Evolutionary conservation across 768 basidiomycete species (phyloP).

Genomic region (Crucibulum laeve): DNA sequence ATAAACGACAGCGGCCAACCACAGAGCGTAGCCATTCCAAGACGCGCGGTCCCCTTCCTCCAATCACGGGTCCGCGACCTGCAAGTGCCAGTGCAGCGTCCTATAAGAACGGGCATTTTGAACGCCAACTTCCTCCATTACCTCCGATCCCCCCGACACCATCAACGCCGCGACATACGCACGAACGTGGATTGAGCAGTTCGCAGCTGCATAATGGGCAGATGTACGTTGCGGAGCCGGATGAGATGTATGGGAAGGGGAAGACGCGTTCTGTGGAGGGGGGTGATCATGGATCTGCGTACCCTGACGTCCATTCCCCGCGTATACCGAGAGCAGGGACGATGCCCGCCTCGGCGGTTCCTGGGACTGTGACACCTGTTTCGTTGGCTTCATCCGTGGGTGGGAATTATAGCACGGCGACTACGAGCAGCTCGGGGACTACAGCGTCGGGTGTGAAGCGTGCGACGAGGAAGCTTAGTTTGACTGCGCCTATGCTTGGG

Average conservation of each 20-base stretch:
- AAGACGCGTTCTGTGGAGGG: constrained; percentile 7
- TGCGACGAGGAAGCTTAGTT: constrained; percentile 63
- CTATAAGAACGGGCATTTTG: neutral
- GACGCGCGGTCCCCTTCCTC: neutral
- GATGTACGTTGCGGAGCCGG: constrained; percentile 8
- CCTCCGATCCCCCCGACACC: constrained; percentile 5
- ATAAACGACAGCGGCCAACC: neutral
- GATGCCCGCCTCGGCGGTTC: too few relatives aligned
- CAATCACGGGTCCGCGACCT: constrained; percentile 1
- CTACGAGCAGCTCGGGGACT: constrained; percentile 12
- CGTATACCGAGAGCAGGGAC: too few relatives aligned
- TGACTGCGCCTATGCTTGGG: constrained; percentile 57
- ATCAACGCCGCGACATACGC: neutral
- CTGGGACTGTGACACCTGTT: constrained; percentile 11
- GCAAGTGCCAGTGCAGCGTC: constrained; percentile 2
- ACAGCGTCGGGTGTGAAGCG: constrained; percentile 30
- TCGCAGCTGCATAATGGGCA: constrained; percentile 13
- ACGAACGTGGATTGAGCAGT: constrained; percentile 4
- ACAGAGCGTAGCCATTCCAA: neutral
- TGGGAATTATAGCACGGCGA: constrained; percentile 16
- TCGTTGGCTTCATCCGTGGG: constrained; percentile 16
- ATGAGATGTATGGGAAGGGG: constrained; percentile 1
- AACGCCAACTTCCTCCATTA: constrained; percentile 6
- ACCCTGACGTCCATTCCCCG: neutral
- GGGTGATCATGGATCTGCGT: neutral